Evolutionary conservation across 179 eudicot genomes (phyloP), one percentile per base, ranked within the genome.

Genomic region (Spinacia oleracea): DNA sequence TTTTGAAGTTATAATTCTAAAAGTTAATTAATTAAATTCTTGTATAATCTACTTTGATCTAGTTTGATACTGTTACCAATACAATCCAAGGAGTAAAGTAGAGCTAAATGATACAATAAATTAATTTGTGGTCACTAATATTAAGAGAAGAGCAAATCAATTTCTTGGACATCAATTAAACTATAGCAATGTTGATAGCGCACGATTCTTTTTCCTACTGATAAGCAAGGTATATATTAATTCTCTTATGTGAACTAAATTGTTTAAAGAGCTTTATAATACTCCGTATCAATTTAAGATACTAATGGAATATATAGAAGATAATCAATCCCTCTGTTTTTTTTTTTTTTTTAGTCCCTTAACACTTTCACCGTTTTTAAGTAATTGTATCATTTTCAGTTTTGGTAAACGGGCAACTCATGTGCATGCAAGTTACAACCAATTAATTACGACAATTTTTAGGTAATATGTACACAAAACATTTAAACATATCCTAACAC

Each of bases 111-210:
- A 40, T 6, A 35, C 18, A 35, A 21, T 21, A 38, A 34, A 55
- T n/a, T n/a, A n/a, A n/a, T 56, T 73, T n/a, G 77, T 73, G 50
- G 18, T 56, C 29, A 72, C 4, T 51, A n/a, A 72, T n/a, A 32
- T 40, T 21, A 74, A 21, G 40, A n/a, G n/a, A n/a, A 58, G 21
- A 73, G 48, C 48, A 38, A 73, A 73, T 73, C 50, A 58, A 55
- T 27, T 74, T 38, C 45, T 18, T 53, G 29, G 18, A 55, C 23
- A 66, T 8, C 6, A 66, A 66, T 32, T 35, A 66, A 66, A 35
- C 27, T 53, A 7, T 32, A 73, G 51, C 11, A 16, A 3, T 32
- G 40, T 55, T 32, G 35, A 29, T 51, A 32, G 45, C 55, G 34
- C 7, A 9, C 34, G 9, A 34, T 34, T 9, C 27, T 10, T n/a